These are phyloP conservation scores for Saksenaea vasiformis DNA, from an alignment of 371 early-diverging fungal species.

Conservation along the genomic window DNA sequence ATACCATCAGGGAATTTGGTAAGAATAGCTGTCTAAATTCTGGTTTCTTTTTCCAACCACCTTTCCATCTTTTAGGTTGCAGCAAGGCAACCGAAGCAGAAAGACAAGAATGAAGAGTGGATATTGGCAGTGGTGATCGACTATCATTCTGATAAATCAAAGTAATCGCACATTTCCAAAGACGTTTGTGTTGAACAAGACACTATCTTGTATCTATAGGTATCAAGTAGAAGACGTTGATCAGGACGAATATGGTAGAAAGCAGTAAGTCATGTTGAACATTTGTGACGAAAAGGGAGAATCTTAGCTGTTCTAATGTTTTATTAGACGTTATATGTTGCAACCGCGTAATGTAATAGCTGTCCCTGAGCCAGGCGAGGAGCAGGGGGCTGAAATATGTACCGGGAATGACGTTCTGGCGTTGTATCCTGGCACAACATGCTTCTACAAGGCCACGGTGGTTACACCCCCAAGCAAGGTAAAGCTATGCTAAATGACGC, in stretches of 20 bases:
- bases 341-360: conserved; percentile 65
- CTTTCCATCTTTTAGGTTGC: conserved; percentile 51
- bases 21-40: background rate
- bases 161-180: conserved; percentile 29
- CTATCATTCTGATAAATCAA: conserved; percentile 66
- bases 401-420: conserved; percentile 75
- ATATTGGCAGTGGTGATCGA: conserved; percentile 69
- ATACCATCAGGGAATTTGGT: conserved; percentile 23
- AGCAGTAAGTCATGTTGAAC: conserved; percentile 49
- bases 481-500: conserved; percentile 7
- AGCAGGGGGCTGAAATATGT: conserved; percentile 55
- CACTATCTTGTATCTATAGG: conserved; percentile 27
- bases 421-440: conserved; percentile 83
- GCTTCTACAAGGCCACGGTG: conserved; percentile 83
- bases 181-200: background rate
- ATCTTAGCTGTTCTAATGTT: background rate
- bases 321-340: conserved; percentile 59
- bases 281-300: background rate
- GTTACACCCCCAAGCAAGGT: conserved; percentile 72
- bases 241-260: conserved; percentile 64
- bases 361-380: conserved; percentile 55
- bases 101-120: conserved; percentile 75
- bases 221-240: conserved; percentile 79
- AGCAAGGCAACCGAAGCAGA: conserved; percentile 61
- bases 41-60: background rate